These are phyloP conservation scores for Botrytis hyacinthi DNA, from an alignment of 2,329 filamentous ascomycete genomes.

Conservation along the genomic window DNA sequence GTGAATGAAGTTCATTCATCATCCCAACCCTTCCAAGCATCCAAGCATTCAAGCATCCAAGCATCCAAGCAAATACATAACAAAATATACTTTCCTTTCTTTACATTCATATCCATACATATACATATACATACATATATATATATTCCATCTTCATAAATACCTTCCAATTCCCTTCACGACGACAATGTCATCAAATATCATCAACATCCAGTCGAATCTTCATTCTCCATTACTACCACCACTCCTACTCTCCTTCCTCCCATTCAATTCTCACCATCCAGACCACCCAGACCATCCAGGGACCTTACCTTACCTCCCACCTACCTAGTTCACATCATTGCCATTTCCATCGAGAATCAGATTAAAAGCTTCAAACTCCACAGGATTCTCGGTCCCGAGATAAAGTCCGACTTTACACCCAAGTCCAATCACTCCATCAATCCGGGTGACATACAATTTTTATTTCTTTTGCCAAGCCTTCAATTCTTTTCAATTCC, in stretches of 20 bases:
- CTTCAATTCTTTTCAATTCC: neutral
- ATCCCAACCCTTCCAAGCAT: neutral
- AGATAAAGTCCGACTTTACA: neutral
- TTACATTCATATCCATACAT: neutral
- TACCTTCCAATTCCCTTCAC: neutral
- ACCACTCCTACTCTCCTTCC: neutral
- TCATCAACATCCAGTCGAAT: neutral
- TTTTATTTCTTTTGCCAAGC: slow-evolving; percentile 1
- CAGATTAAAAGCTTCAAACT: neutral
- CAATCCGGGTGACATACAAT: slow-evolving; percentile 5
- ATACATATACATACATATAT: too few relatives aligned
- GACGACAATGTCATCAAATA: neutral
- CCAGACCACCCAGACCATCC: neutral
- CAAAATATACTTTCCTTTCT: neutral
- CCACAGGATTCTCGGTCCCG: neutral
- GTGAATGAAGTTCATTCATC: neutral
- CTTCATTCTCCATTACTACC: too few relatives aligned
- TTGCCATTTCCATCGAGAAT: neutral
- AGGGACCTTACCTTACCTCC: neutral
- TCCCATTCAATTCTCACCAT: neutral
- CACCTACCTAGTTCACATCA: neutral
- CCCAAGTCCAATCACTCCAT: neutral
- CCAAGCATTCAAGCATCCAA: neutral
- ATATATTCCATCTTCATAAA: neutral
- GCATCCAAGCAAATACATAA: neutral